These are phyloP conservation scores for Pichia nanzhaoensis DNA, from an alignment of 805 yeast species.

Conservation along the genomic window DNA sequence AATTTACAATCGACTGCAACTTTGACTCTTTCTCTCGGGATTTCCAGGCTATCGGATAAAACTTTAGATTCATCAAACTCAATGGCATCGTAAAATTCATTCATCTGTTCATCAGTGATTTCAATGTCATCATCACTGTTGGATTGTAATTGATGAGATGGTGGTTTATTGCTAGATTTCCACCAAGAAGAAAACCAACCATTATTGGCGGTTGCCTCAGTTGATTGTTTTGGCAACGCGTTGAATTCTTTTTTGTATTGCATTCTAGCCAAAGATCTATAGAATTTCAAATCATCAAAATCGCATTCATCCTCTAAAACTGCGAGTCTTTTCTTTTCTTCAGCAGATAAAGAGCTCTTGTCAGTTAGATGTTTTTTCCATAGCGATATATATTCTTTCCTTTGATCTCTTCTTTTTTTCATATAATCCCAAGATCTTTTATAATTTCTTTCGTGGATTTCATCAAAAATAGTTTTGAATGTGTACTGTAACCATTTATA, in stretches of 20 bases:
- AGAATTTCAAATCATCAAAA: conserved; percentile 78
- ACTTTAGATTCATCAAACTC: conserved; percentile 71
- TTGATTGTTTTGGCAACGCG: conserved; percentile 15
- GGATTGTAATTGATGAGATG: conserved; percentile 8
- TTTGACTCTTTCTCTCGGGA: conserved; percentile 70
- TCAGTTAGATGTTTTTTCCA: conserved; percentile 52
- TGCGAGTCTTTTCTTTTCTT: conserved; percentile 35
- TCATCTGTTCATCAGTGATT: conserved; percentile 79
- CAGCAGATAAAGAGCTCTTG: conserved; percentile 27
- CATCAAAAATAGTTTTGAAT: conserved; percentile 65
- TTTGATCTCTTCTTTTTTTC: conserved; percentile 60
- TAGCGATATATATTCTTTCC: conserved; percentile 56
- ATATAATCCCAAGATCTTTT: conserved; percentile 89
- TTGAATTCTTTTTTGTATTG: conserved; percentile 51
- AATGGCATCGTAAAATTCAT: conserved; percentile 88
- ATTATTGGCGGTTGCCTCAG: conserved; percentile 11
- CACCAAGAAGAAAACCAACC: conserved; percentile 77
- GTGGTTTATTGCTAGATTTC: conserved; percentile 34
- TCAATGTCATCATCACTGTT: conserved; percentile 26
- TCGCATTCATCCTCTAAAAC: conserved; percentile 52
- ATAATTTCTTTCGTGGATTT: conserved; percentile 73
- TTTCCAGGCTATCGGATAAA: conserved; percentile 45
- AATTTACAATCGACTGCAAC: conserved; percentile 62
- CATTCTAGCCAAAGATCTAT: conserved; percentile 70
- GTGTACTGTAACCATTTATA: conserved; percentile 78